A percentile compares a stretch with the other conserved stretches of the same genome.
These are phyloP conservation scores for Leccinum variabile DNA, from an alignment of 1,284 basidiomycete species.

Conservation along the genomic window DNA sequence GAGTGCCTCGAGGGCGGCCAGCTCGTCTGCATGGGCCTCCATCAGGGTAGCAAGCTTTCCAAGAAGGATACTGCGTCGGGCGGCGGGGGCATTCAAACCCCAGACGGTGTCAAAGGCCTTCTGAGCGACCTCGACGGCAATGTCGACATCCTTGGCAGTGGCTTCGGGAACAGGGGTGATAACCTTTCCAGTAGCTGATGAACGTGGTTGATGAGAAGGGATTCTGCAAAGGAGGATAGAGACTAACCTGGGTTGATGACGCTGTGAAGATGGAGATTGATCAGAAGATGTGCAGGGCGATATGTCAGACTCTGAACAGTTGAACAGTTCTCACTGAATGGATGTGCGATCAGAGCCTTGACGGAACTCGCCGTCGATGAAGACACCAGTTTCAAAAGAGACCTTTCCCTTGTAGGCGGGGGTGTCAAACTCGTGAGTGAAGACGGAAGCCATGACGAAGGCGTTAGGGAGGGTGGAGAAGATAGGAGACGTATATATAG, in stretches of 20 bases:
- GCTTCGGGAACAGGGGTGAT: constrained; percentile 71
- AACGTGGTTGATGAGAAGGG: background rate
- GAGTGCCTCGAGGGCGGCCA: constrained; percentile 60
- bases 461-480: background rate
- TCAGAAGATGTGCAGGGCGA: background rate
- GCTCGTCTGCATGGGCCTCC: constrained; percentile 59
- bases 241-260: constrained; percentile 70
- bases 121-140: constrained; percentile 75
- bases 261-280: constrained; percentile 37
- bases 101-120: constrained; percentile 66
- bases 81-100: constrained; percentile 52
- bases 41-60: constrained; percentile 59
- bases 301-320: background rate
- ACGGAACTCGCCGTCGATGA: constrained; percentile 80
- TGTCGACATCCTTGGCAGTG: constrained; percentile 69
- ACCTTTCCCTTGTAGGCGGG: constrained; percentile 70
- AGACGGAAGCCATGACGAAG: constrained; percentile 43
- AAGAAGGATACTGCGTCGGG: constrained; percentile 52
- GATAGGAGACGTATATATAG: background rate
- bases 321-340: constrained; percentile 57
- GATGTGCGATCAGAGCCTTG: constrained; percentile 64
- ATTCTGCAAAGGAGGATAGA: background rate
- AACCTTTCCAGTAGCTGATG: constrained; percentile 64
- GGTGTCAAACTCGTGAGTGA: constrained; percentile 64
- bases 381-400: constrained; percentile 72